Conservation (phyloP, 1,284 basidiomycete species). For the Trichosporon sp. region DNA sequence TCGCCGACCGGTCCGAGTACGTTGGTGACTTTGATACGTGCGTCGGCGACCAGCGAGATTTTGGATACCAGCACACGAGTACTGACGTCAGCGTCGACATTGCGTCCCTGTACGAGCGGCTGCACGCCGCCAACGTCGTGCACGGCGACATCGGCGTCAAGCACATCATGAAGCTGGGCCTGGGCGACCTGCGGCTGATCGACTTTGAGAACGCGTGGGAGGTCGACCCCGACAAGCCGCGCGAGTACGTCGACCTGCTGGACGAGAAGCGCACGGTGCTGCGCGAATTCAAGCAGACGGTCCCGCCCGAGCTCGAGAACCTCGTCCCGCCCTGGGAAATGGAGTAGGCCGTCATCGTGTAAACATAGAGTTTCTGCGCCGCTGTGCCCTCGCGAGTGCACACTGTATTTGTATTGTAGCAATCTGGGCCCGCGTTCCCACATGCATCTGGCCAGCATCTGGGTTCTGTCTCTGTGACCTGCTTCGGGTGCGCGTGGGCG, state of each 20-base stretch:
- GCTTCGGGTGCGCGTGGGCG: too few relatives aligned
- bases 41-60: neutral
- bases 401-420: neutral
- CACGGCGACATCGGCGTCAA: conserved; percentile 8
- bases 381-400: too few relatives aligned
- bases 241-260: conserved; percentile 5
- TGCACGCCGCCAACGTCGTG: conserved; percentile 8
- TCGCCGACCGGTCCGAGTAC: neutral
- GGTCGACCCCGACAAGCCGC: neutral
- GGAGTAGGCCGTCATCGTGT: neutral
- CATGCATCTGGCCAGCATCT: neutral
- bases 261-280: conserved; percentile 9
- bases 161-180: neutral
- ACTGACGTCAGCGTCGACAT: conserved; percentile 8
- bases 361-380: too few relatives aligned
- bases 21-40: neutral
- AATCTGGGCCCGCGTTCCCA: neutral
- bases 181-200: neutral
- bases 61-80: neutral
- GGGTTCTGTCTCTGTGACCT: neutral
- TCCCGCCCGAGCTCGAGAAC: conserved; percentile 3
- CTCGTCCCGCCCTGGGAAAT: conserved; percentile 12
- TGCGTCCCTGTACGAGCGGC: neutral
- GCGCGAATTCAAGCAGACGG: conserved; percentile 7
- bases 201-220: conserved; percentile 8